Evolutionary conservation across 345 rosid species (phyloP).

Genomic region (Hypericum perforatum): DNA sequence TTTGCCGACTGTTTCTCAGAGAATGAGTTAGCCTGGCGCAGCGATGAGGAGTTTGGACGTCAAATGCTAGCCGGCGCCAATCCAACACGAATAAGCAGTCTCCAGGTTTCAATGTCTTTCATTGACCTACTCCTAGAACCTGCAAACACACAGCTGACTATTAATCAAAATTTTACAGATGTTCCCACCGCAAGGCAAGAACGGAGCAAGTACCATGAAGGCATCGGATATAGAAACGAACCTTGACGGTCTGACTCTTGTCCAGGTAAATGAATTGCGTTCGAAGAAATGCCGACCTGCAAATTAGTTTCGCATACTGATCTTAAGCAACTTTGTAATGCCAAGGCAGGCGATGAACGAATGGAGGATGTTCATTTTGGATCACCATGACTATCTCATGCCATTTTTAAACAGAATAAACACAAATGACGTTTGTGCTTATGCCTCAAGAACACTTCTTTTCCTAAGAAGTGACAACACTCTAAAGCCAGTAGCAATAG

Average conservation of each 20-base stretch:
- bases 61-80: constrained; percentile 88
- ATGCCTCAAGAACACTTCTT: constrained; percentile 51
- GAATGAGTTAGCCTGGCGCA: constrained; percentile 54
- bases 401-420: constrained; percentile 37
- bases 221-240: constrained; percentile 24
- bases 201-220: constrained; percentile 30
- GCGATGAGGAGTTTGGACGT: constrained; percentile 62
- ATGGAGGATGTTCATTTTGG: constrained; percentile 38
- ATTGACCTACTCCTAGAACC: background rate
- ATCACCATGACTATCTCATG: constrained; percentile 53
- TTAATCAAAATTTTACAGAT: constrained; percentile 14
- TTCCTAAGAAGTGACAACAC: constrained; percentile 28
- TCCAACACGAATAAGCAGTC: constrained; percentile 50
- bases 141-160: background rate
- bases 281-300: background rate
- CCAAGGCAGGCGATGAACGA: constrained; percentile 31
- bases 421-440: constrained; percentile 32
- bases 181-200: constrained; percentile 40
- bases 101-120: constrained; percentile 25
- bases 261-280: constrained; percentile 15
- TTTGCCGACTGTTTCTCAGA: constrained; percentile 17
- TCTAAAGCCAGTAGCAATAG: constrained; percentile 46
- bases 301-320: no score
- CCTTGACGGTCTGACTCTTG: constrained; percentile 38
- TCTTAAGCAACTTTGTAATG: no score